Conservation (phyloP, 2,329 filamentous ascomycete species). For the Didymella arachidicola region DNA sequence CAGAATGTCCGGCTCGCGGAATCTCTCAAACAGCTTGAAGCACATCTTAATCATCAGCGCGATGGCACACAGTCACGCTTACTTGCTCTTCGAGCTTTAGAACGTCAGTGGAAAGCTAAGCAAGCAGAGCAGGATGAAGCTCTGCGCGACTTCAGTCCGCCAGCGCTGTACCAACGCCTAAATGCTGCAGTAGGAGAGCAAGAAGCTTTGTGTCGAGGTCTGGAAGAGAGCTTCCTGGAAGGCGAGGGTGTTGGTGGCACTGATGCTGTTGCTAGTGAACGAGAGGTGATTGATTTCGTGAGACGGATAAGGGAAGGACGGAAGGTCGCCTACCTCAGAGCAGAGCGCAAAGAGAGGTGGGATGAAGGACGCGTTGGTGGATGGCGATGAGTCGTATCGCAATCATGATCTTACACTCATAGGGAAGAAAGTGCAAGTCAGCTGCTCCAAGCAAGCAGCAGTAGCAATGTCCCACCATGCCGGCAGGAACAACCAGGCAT, state of each 20-base stretch:
- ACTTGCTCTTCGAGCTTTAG: slow-evolving; percentile 81
- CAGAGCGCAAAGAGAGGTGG: slow-evolving; percentile 91
- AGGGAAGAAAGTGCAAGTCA: neutral
- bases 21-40: slow-evolving; percentile 68
- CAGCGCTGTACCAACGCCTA: slow-evolving; percentile 83
- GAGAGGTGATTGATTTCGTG: slow-evolving; percentile 87
- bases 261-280: slow-evolving; percentile 69
- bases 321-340: slow-evolving; percentile 78
- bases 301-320: slow-evolving; percentile 80
- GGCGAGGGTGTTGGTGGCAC: slow-evolving; percentile 55
- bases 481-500: neutral
- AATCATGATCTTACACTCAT: neutral
- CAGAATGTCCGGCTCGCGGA: slow-evolving; percentile 76
- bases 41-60: slow-evolving; percentile 67
- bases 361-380: slow-evolving; percentile 94
- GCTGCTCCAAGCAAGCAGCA: neutral
- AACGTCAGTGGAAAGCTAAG: slow-evolving; percentile 90
- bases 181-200: slow-evolving; percentile 82
- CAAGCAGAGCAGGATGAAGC: slow-evolving; percentile 88
- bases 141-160: slow-evolving; percentile 83
- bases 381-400: slow-evolving; percentile 66
- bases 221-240: slow-evolving; percentile 94
- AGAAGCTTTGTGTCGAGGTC: slow-evolving; percentile 76
- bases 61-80: slow-evolving; percentile 80
- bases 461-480: neutral